Evolutionary conservation across 345 rosid species (phyloP).

Genomic region (Laguncularia racemosa): DNA sequence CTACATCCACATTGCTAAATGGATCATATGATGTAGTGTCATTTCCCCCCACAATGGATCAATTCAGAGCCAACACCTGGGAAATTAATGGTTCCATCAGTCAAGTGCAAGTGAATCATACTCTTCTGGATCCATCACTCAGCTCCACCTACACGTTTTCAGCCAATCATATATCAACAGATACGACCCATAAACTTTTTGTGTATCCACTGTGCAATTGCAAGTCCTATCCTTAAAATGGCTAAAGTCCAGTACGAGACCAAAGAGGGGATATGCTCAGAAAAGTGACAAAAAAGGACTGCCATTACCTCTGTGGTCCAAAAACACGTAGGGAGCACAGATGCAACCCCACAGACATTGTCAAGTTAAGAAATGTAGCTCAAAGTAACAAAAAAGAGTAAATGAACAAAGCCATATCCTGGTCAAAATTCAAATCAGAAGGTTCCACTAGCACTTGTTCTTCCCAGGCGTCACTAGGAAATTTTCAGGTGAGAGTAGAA

Average conservation of each 20-base stretch:
- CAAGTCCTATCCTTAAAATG: too few species aligned
- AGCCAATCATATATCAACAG: slow-evolving; percentile 1
- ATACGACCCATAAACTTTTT: too few species aligned
- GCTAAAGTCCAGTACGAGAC: too few species aligned
- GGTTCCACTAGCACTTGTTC: not conserved
- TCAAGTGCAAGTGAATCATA: too few species aligned
- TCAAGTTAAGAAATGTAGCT: not conserved
- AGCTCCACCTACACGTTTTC: slow-evolving; percentile 9
- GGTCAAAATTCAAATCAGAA: not conserved
- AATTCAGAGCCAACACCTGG: not conserved
- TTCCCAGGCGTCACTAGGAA: not conserved
- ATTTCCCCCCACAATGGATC: not conserved
- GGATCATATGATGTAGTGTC: not conserved
- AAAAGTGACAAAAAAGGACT: too few species aligned
- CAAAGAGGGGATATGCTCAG: too few species aligned
- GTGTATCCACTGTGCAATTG: too few species aligned
- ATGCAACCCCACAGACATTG: not conserved
- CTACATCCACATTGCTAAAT: too few species aligned
- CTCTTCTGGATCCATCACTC: not conserved
- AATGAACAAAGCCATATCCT: not conserved
- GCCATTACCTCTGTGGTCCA: too few species aligned
- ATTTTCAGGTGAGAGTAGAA: not conserved
- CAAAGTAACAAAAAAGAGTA: not conserved
- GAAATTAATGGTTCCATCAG: not conserved
- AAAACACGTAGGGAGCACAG: not conserved